A percentile compares a stretch with the other conserved stretches of the same genome.
These are phyloP conservation scores for Fomitopsis pinicola DNA, from an alignment of 1,284 basidiomycete species.

Conservation along the genomic window DNA sequence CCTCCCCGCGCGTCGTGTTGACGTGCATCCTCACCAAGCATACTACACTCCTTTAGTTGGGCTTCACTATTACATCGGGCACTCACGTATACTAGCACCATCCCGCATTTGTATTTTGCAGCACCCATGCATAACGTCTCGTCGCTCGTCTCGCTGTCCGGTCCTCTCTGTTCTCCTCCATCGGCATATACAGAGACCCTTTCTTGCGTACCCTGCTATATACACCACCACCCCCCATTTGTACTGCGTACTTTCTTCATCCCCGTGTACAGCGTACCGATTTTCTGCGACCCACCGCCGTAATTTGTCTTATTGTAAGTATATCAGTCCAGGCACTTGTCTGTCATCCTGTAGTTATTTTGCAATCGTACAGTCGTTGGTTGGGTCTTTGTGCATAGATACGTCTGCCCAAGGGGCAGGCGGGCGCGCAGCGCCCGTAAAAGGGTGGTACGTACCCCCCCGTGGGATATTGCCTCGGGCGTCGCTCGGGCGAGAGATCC, in stretches of 20 bases:
- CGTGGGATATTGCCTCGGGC: too few relatives aligned
- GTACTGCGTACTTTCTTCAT: slow-evolving; percentile 35
- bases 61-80: slow-evolving; percentile 20
- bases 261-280: slow-evolving; percentile 33
- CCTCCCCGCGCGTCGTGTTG: slow-evolving; percentile 22
- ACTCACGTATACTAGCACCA: slow-evolving; percentile 36
- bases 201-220: slow-evolving; percentile 25
- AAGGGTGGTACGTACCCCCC: too few relatives aligned
- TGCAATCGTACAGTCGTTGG: slow-evolving; percentile 30
- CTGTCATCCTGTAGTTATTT: slow-evolving; percentile 67
- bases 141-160: slow-evolving; percentile 35
- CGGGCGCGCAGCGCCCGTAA: too few relatives aligned
- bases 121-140: slow-evolving; percentile 44
- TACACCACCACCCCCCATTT: slow-evolving; percentile 17
- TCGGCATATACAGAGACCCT: slow-evolving; percentile 17
- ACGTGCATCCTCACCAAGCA: slow-evolving; percentile 17
- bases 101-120: slow-evolving; percentile 68
- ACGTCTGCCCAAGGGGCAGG: too few relatives aligned
- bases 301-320: slow-evolving; percentile 34
- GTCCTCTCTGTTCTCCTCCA: slow-evolving; percentile 8
- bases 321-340: slow-evolving; percentile 52
- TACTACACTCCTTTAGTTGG: slow-evolving; percentile 28
- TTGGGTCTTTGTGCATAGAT: background rate
- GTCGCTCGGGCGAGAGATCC: too few relatives aligned
- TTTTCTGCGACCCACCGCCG: slow-evolving; percentile 25